phyloP scores from a whole-genome alignment of 1,139 yeast species.

The Nadsonia commutata region DNA sequence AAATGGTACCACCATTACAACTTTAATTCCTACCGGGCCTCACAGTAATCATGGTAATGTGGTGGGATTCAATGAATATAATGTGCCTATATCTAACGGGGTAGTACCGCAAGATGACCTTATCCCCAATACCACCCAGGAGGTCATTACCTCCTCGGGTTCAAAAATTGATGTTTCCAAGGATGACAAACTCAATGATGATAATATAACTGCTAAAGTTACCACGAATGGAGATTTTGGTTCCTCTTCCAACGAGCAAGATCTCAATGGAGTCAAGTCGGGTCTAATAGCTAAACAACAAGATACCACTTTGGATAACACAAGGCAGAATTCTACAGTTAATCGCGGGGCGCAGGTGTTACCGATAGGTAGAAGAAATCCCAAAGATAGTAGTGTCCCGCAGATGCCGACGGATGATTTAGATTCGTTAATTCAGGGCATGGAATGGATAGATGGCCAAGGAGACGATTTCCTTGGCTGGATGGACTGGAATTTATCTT shows the following conservation, averaged over 20 bases:
- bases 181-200: background rate
- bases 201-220: background rate
- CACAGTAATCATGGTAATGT: background rate
- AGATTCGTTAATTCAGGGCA: constrained; percentile 48
- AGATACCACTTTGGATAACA: background rate
- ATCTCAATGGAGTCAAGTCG: background rate
- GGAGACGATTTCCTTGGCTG: constrained; percentile 89
- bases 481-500: constrained; percentile 61
- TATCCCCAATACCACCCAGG: background rate
- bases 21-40: constrained; percentile 58
- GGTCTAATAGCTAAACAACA: too few relatives aligned
- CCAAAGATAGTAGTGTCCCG: background rate
- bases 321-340: background rate
- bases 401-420: constrained; percentile 12
- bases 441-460: constrained; percentile 69
- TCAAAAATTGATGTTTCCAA: background rate
- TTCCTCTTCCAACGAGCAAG: background rate
- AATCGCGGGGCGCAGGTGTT: too few relatives aligned
- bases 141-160: background rate
- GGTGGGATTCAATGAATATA: background rate
- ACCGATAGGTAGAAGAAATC: background rate
- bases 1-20: constrained; percentile 82
- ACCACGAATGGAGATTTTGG: background rate
- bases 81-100: background rate
- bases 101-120: background rate